These are phyloP conservation scores for Diaporthe batatas DNA, from an alignment of 2,329 filamentous ascomycete genomes.

Conservation along the genomic window DNA sequence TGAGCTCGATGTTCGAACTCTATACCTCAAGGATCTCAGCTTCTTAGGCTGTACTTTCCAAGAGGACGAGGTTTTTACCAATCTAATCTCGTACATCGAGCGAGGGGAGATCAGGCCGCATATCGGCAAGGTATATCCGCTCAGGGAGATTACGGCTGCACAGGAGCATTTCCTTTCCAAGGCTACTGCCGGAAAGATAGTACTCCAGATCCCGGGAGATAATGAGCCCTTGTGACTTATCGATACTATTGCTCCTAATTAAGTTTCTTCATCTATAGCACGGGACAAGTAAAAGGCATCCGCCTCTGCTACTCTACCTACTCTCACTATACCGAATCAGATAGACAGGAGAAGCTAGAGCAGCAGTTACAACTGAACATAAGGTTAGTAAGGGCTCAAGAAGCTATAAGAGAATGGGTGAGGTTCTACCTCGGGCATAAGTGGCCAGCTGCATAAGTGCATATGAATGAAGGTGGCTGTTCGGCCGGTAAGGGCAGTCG, in stretches of 20 bases:
- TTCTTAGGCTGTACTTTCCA: constrained; percentile 2
- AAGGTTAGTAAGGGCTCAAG: no score
- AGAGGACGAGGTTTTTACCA: not conserved
- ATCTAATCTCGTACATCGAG: constrained; percentile 4
- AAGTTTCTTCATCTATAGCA: not conserved
- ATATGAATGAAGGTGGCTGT: no score
- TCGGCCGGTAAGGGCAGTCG: no score
- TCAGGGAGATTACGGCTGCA: not conserved
- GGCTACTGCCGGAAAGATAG: not conserved
- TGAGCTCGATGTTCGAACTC: not conserved
- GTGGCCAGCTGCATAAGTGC: no score
- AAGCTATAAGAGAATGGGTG: no score
- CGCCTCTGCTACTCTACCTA: no score
- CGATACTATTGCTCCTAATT: not conserved
- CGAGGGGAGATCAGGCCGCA: not conserved
- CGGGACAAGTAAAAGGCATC: no score
- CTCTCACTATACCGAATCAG: no score
- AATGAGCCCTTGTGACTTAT: not conserved
- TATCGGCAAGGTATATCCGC: not conserved
- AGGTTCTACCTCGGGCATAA: no score
- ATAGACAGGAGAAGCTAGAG: no score
- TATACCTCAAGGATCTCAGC: not conserved
- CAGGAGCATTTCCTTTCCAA: not conserved
- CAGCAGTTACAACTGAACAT: no score
- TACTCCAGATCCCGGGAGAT: not conserved